Base-by-base conservation (phyloP, 352 stramenopile genomes). In the Globisporangium cystogenes region DNA sequence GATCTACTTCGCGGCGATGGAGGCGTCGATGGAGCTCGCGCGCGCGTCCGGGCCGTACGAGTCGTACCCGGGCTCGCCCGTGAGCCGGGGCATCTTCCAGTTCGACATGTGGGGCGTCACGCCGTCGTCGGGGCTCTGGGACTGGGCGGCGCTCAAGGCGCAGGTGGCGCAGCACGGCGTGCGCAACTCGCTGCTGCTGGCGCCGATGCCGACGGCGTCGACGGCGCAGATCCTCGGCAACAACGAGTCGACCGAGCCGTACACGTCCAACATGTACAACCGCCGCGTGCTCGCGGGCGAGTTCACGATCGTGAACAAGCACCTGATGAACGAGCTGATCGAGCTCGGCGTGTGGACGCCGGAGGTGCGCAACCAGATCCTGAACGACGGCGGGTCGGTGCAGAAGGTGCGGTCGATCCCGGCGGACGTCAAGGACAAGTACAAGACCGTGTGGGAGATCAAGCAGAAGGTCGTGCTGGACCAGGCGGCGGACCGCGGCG, bases 371-470 rank as follows among this genome's bases (percentile, higher is more conserved):
- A 99, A 99, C 83, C 93, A 98, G 60, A 98, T 99, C 61, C 95
- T 99, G 73, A 90, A 97, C 57, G 93, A 99, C 64, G 72, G 92
- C 55, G 97, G 97, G 31, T 98, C 87, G 2, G 87, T 99, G 26
- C 96, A 99, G 70, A 93, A 95, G 52, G 84, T 97, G 24, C 69
- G 71, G n/a, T 56, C 49, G 24, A 89, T 96, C 42, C 89, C 93
- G 18, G 64, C 79, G 23, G 52, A 81, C 23, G 70, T 96, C 57
- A 94, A 96, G 61, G 91, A 97, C 27, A 92, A 99, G 24, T 99
- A 99, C 89, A 99, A 99, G 81, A 99, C 97, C 3, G 97, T 99
- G 52, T 99, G 97, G 97, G 97, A 99, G 72, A 99, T 99, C 79
- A 98, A 98, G 68, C 97, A 99, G 72, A 95, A 96, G 66, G 60